Evolutionary conservation across 495 filamentous ascomycete genomes (phyloP), one percentile per base, ranked within the genome.

Genomic region (Penicillium ochrochloron): DNA sequence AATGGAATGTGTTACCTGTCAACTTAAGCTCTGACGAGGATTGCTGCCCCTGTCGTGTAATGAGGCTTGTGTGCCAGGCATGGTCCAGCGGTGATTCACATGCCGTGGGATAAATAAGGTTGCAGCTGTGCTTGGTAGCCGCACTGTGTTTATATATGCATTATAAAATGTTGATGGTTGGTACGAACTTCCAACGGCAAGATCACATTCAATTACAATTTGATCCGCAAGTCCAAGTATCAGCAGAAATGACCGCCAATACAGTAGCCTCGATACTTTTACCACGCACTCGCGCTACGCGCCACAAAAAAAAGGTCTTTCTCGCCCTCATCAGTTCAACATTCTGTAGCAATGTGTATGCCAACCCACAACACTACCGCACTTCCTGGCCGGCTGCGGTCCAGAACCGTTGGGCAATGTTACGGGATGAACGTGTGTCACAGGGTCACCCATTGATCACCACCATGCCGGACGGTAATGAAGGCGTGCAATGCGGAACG

Each of bases 341-440:
- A 25, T 48, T 48, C 44, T 48, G 44, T 48, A 25, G 44, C 44
- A 48, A 25, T 48, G 44, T 48, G n/a, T 48, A 48, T 48, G n/a
- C 44, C 19, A 48, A 48, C 44, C 44, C 44, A 48, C 44, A 48
- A 48, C 44, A 48, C 44, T 48, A 48, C 44, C 44, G 44, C 44
- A 25, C 44, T 48, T 48, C 44, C 44, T 48, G 44, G 44, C 44
- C 44, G n/a, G 44, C 44, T 19, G 44, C 44, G 44, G 44, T 48
- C 25, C 44, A 48, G 44, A 19, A 48, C 19, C 44, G 44, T 48
- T 48, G 44, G 44, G 44, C 44, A 48, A 48, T 48, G 44, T 48
- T 48, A 48, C 44, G 44, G 44, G 44, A 48, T 25, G 44, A 48
- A 25, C 44, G 44, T 25, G 44, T 25, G 19, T 48, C 21, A 25